A percentile compares a stretch with the other conserved stretches of the same genome.
These are phyloP conservation scores for Paramarasmius palmivorus DNA, from an alignment of 1,284 basidiomycete species.

Conservation along the genomic window DNA sequence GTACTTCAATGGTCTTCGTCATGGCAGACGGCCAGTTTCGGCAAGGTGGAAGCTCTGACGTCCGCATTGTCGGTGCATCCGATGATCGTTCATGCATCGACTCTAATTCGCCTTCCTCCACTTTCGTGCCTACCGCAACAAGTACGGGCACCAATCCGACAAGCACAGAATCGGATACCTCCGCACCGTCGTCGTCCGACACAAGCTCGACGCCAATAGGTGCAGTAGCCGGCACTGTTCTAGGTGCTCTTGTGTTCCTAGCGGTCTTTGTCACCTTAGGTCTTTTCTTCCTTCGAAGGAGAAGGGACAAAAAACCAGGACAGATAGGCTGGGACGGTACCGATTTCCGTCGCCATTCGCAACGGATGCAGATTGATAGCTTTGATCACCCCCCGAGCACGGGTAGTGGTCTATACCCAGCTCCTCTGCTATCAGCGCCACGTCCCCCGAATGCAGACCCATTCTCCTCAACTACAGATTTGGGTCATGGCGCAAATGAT, in stretches of 20 bases:
- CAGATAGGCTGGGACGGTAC: constrained; percentile 9
- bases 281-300: constrained; percentile 48
- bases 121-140: constrained; percentile 23
- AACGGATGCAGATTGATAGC: constrained; percentile 26
- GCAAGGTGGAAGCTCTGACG: constrained; percentile 59
- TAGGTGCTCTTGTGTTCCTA: constrained; percentile 56
- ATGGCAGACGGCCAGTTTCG: constrained; percentile 59
- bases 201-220: constrained; percentile 36
- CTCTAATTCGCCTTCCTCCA: constrained; percentile 50
- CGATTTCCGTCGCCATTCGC: constrained; percentile 24
- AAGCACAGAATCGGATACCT: constrained; percentile 19
- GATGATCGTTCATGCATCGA: constrained; percentile 55
- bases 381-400: constrained; percentile 21
- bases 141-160: constrained; percentile 28
- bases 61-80: constrained; percentile 47
- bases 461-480: not conserved
- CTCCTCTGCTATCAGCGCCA: not conserved
- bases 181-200: constrained; percentile 22
- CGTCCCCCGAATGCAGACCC: not conserved
- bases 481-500: not conserved
- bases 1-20: constrained; percentile 61
- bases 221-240: constrained; percentile 57
- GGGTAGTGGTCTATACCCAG: constrained; percentile 1
- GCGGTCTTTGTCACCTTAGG: constrained; percentile 50
- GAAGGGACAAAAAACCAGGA: constrained; percentile 23